Evolutionary conservation across 768 basidiomycete species (phyloP), one percentile per base, ranked within the genome.

Genomic region (Rossbeevera mucosa): DNA sequence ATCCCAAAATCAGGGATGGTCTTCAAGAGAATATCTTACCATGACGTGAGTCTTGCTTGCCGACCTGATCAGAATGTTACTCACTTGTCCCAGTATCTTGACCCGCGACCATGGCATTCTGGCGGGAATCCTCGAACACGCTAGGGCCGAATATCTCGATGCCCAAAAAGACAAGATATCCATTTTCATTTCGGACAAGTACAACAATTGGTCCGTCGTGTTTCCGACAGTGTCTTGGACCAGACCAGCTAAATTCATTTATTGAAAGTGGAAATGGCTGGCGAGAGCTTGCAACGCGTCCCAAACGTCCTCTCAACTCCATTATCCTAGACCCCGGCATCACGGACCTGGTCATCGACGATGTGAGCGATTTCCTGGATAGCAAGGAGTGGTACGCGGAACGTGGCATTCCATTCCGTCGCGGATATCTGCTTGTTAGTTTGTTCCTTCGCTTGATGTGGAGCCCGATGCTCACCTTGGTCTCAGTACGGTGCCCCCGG

Each of bases 381-480:
- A 86, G 82, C 57, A 86, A 83, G 58, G 51, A 69, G 18, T 91
- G 90, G 90, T 91, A 91, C 57, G 61, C 77, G 2, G 80, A 80
- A 11, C 81, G 88, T 47, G 89, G 88, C 0, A 90, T 91, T 52
- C 89, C 90, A 1, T 91, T 87, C 72, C 82, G 88, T 18, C 76
- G 88, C 12, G 89, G 90, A 12, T 88, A 88, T 62, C 76, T 90
- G n/a, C 74, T 89, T 20, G 74, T 77, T 36, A 41, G 71, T 65
- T 21, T 16, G 30, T 7, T 41, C 7, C 36, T 16, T 26, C 8
- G 14, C 43, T 41, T 16, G n/a, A 7, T 25, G 5, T 3, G 14
- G 3, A 13, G 16, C 14, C 16, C 26, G 5, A 29, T 7, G 0
- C 48, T 63, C 5, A 9, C 12, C 7, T 7, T 18, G 47, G 40